phyloP scores from a whole-genome alignment of 2,329 filamentous ascomycete genomes.

The Talaromyces sp. region DNA sequence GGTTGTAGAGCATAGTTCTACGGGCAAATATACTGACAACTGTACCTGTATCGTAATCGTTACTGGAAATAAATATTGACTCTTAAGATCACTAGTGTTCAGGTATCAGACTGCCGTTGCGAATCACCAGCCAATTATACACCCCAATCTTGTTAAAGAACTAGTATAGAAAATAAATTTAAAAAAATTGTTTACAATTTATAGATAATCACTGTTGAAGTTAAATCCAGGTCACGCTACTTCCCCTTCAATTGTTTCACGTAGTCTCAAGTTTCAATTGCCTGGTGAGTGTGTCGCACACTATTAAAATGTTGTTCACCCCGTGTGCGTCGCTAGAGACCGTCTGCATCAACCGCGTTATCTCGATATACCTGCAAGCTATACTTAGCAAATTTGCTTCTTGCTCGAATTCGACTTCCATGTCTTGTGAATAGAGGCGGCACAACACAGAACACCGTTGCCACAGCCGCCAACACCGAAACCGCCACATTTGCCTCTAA shows the following conservation, averaged over 20 bases:
- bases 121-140: not conserved
- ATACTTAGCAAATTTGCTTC: constrained; percentile 35
- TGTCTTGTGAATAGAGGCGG: constrained; percentile 35
- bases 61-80: not conserved
- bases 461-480: constrained; percentile 38
- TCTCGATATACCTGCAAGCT: constrained; percentile 25
- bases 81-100: not conserved
- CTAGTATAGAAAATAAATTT: not conserved
- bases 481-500: constrained; percentile 37
- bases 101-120: not conserved
- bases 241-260: not conserved
- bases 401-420: constrained; percentile 31
- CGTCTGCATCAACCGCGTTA: constrained; percentile 18
- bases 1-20: not conserved
- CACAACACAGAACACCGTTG: constrained; percentile 38
- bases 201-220: not conserved
- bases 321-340: not conserved
- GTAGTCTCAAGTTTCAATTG: not conserved
- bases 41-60: not conserved
- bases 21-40: not conserved
- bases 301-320: not conserved
- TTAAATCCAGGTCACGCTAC: not conserved
- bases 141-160: not conserved
- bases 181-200: not conserved
- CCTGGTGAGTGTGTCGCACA: not conserved